Evolutionary conservation across 2,329 filamentous ascomycete genomes (phyloP).

Genomic region (Ophiocordyceps camponoti-floridani): DNA sequence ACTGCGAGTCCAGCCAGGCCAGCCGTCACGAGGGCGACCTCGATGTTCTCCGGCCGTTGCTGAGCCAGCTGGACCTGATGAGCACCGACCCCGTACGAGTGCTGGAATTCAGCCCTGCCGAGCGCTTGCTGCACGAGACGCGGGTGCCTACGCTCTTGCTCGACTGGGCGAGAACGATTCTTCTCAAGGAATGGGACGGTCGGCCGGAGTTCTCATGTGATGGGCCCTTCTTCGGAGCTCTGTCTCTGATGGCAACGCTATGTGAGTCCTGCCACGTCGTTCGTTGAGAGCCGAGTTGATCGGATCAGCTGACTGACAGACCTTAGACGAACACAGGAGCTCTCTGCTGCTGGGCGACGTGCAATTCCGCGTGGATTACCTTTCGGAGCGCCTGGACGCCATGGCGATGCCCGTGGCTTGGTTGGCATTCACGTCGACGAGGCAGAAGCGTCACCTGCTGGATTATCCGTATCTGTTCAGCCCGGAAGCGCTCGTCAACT

Average conservation of each 20-base stretch:
- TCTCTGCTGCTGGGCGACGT: slow-evolving; percentile 46
- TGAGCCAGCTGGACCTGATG: slow-evolving; percentile 35
- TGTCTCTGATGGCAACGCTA: slow-evolving; percentile 55
- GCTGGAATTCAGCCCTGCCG: slow-evolving; percentile 29
- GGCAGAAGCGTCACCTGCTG: slow-evolving; percentile 53
- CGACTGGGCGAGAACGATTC: slow-evolving; percentile 57
- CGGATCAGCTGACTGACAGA: slow-evolving; percentile 8
- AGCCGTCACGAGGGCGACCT: slow-evolving; percentile 13
- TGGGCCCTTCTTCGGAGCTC: slow-evolving; percentile 56
- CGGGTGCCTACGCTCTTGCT: slow-evolving; percentile 38
- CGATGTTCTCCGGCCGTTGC: slow-evolving; percentile 28
- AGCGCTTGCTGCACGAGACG: slow-evolving; percentile 37
- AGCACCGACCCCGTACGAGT: slow-evolving; percentile 24
- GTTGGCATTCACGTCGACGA: slow-evolving; percentile 42
- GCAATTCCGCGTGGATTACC: slow-evolving; percentile 58
- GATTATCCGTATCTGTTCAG: slow-evolving; percentile 70
- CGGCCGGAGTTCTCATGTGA: slow-evolving; percentile 50
- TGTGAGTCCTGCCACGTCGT: slow-evolving; percentile 30
- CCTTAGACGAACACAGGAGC: slow-evolving; percentile 40
- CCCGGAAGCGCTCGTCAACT: slow-evolving; percentile 53
- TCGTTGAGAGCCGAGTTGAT: background rate
- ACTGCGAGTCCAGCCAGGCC: slow-evolving; percentile 14
- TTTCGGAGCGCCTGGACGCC: slow-evolving; percentile 58
- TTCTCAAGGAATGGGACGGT: slow-evolving; percentile 69
- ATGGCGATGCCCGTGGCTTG: slow-evolving; percentile 59